Percentiles rank a stretch among this genome's conserved stretches.
Conservation (phyloP, 2,329 filamentous ascomycete species). For the Ophiocordyceps polyrhachis-furcata region DNA sequence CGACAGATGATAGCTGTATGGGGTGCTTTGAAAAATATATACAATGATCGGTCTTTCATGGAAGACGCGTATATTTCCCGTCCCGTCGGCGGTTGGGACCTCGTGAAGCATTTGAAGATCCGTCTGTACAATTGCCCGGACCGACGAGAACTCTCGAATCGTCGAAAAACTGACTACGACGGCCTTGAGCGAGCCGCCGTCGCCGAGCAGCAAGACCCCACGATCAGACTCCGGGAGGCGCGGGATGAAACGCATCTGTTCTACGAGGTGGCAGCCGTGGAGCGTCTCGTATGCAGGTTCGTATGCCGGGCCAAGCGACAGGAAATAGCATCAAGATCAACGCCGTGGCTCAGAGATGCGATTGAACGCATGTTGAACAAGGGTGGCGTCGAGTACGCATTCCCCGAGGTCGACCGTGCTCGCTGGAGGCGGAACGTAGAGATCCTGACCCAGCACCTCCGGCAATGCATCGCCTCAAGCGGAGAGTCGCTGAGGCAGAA, state of each 20-base stretch:
- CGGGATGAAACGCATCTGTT: slow-evolving; percentile 10
- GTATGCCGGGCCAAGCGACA: slow-evolving; percentile 8
- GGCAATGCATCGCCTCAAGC: slow-evolving; percentile 9
- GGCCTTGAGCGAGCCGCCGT: slow-evolving; percentile 11
- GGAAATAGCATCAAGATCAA: slow-evolving; percentile 2
- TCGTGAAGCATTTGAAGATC: slow-evolving; percentile 9
- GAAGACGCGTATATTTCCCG: slow-evolving; percentile 16
- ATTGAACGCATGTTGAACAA: no score
- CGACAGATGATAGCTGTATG: slow-evolving; percentile 15
- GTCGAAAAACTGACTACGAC: slow-evolving; percentile 11
- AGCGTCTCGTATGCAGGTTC: slow-evolving; percentile 12
- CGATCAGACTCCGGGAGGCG: slow-evolving; percentile 7
- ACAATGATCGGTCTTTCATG: slow-evolving; percentile 15
- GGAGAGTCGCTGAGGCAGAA: slow-evolving; percentile 13
- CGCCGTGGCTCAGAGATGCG: slow-evolving; percentile 1
- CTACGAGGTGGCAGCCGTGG: slow-evolving; percentile 9
- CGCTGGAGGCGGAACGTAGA: slow-evolving; percentile 9
- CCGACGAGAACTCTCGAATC: slow-evolving; percentile 6
- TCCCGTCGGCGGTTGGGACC: slow-evolving; percentile 9
- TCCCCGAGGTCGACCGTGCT: slow-evolving; percentile 9
- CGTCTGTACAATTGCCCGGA: slow-evolving; percentile 12
- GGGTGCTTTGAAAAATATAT: slow-evolving; percentile 12
- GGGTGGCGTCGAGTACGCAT: slow-evolving; percentile 7
- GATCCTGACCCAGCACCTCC: slow-evolving; percentile 12
- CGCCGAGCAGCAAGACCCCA: slow-evolving; percentile 10